These are phyloP conservation scores for Leptomonas seymouri DNA, from an alignment of 208 protist species.

Conservation along the genomic window DNA sequence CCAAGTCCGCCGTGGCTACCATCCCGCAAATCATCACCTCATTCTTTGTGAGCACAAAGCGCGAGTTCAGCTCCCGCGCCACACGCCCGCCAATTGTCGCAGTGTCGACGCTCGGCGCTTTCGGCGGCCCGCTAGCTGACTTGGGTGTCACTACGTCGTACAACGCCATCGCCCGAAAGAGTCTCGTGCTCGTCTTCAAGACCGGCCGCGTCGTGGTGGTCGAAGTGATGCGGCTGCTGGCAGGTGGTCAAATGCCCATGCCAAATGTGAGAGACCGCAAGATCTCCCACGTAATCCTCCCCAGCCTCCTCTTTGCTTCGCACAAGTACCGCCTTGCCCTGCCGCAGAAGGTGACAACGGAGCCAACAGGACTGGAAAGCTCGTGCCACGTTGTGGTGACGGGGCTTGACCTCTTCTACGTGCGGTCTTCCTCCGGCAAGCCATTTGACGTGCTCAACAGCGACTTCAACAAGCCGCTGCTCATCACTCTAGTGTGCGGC, in stretches of 20 bases:
- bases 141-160: constrained; percentile 85
- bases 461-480: constrained; percentile 90
- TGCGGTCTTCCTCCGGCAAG: constrained; percentile 85
- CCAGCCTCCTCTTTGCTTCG: constrained; percentile 53
- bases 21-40: constrained; percentile 75
- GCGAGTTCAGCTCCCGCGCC: constrained; percentile 81
- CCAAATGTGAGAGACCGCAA: constrained; percentile 43
- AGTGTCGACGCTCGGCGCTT: constrained; percentile 65
- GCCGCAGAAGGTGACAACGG: constrained; percentile 59
- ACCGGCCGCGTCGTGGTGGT: constrained; percentile 77
- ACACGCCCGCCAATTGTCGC: constrained; percentile 70
- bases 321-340: constrained; percentile 76
- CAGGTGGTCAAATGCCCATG: constrained; percentile 68
- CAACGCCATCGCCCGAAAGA: constrained; percentile 80
- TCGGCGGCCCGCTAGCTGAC: constrained; percentile 60
- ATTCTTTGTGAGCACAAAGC: constrained; percentile 64
- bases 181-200: constrained; percentile 75
- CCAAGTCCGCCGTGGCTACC: constrained; percentile 66
- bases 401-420: constrained; percentile 92
- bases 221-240: constrained; percentile 66
- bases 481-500: constrained; percentile 66
- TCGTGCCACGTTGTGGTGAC: constrained; percentile 84
- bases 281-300: constrained; percentile 73
- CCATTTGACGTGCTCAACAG: constrained; percentile 92
- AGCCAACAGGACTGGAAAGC: constrained; percentile 84